Evolutionary conservation across 768 basidiomycete species (phyloP).

Genomic region (Podaxis sp.): DNA sequence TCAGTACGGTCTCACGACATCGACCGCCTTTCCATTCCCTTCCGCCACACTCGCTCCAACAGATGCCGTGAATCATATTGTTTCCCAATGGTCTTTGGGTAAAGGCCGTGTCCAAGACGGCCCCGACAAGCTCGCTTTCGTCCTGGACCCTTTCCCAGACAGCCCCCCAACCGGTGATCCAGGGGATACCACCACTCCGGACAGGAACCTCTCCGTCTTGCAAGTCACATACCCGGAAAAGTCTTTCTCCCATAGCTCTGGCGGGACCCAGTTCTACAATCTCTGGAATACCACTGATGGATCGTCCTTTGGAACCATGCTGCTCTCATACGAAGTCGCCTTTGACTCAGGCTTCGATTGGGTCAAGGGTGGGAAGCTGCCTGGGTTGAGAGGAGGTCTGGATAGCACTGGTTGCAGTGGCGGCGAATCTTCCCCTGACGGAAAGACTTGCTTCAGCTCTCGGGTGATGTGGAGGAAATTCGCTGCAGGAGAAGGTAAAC

Average conservation of each 20-base stretch:
- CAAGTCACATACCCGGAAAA: constrained; percentile 64
- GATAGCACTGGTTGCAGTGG: constrained; percentile 66
- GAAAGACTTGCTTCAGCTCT: constrained; percentile 69
- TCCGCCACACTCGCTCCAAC: constrained; percentile 50
- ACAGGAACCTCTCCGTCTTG: constrained; percentile 34
- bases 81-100: constrained; percentile 58
- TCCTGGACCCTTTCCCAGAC: constrained; percentile 64
- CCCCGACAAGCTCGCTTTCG: constrained; percentile 55
- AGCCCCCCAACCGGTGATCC: constrained; percentile 33
- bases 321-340: constrained; percentile 72
- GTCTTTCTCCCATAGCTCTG: constrained; percentile 55
- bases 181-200: constrained; percentile 17
- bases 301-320: constrained; percentile 61
- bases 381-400: constrained; percentile 70
- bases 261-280: constrained; percentile 67
- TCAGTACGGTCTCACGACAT: constrained; percentile 53
- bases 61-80: constrained; percentile 50
- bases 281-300: constrained; percentile 64
- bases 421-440: constrained; percentile 54
- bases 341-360: constrained; percentile 66
- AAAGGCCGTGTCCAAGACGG: constrained; percentile 62
- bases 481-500: constrained; percentile 68
- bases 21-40: constrained; percentile 65
- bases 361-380: constrained; percentile 76
- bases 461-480: constrained; percentile 73